A percentile compares a stretch with the other conserved stretches of the same genome.
These are phyloP conservation scores for Drechmeria coniospora DNA, from an alignment of 2,329 filamentous ascomycete genomes.

Conservation along the genomic window DNA sequence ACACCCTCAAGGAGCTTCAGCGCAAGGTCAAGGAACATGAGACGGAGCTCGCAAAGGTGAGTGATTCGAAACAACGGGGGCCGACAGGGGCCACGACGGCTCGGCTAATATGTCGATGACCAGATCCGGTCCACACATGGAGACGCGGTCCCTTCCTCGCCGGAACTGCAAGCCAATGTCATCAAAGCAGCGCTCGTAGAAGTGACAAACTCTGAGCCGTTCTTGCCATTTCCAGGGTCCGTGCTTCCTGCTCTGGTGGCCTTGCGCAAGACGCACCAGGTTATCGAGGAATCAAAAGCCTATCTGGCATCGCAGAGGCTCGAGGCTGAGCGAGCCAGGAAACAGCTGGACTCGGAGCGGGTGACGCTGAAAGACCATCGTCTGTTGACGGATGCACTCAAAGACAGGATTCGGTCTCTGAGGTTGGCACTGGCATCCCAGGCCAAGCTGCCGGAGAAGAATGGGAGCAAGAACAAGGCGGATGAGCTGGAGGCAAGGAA, in stretches of 20 bases:
- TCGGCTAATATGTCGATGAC: not conserved
- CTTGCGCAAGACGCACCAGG: slow-evolving; percentile 48
- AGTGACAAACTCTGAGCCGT: slow-evolving; percentile 44
- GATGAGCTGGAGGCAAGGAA: slow-evolving; percentile 43
- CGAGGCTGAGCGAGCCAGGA: slow-evolving; percentile 26
- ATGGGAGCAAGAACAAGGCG: slow-evolving; percentile 49
- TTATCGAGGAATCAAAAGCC: slow-evolving; percentile 46
- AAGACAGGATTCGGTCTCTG: slow-evolving; percentile 43
- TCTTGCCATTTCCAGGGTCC: slow-evolving; percentile 51
- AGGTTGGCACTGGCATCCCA: slow-evolving; percentile 40
- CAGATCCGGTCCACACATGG: slow-evolving; percentile 14
- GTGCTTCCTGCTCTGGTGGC: slow-evolving; percentile 58
- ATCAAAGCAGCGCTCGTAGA: slow-evolving; percentile 52
- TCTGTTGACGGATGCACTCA: slow-evolving; percentile 35
- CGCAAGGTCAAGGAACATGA: slow-evolving; percentile 38
- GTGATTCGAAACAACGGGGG: slow-evolving; percentile 1
- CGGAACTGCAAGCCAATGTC: slow-evolving; percentile 19
- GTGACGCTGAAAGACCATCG: slow-evolving; percentile 38
- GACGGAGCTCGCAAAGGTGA: slow-evolving; percentile 30
- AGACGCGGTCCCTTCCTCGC: slow-evolving; percentile 10
- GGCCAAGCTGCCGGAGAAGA: slow-evolving; percentile 41
- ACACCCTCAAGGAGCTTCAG: slow-evolving; percentile 53
- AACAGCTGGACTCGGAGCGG: slow-evolving; percentile 34
- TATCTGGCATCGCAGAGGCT: slow-evolving; percentile 34
- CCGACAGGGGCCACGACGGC: too few relatives aligned